Base-by-base conservation (phyloP, 164 flowering plant genomes). In the Santalum album region DNA sequence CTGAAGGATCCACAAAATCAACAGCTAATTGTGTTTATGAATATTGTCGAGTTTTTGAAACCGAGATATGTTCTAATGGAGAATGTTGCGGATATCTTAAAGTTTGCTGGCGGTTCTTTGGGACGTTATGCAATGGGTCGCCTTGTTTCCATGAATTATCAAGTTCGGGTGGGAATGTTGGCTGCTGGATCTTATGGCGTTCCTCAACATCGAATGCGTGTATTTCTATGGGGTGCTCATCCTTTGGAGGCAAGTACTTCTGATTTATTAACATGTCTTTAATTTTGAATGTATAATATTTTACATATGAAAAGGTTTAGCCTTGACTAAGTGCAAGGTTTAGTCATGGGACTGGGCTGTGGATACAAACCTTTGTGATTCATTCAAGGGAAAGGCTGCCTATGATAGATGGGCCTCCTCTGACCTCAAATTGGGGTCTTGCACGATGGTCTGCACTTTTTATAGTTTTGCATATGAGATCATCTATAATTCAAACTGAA, bases 171-270 rank as follows among this genome's bases (percentile, higher is more conserved):
- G 40, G 99, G 99, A 1, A 68, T 83, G 57, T 69, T 87, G 80
- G 88, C 78, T 2, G 96, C 99, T n/a, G 99, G 96, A 0, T 67
- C 74, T 21, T 89, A 83, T 63, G 98, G 98, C 0, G 81, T 92
- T 22, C 85, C 98, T 1, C 96, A 89, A 29, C 87, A 74, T 63
- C 80, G 96, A 0, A 67, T 83, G 76, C 86, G 99, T 5, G 82
- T 68, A 3, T 92, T 92, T 52, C 25, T 92, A 0, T 89, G 99
- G 98, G 98, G 95, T 1, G 90, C 96, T 49, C 72, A 20, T n/a
- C 81, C 83, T 14, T 43, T 53, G 1, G 78, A 80, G 77, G 90
- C 70, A 42, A 55, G 15, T 56, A 19, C n/a, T n/a, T n/a, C n/a
- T n/a, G n/a, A n/a, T n/a, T 19, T 19, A 1, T 36, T 32, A 3